These are phyloP conservation scores for Tetracladium marchalianum DNA, from an alignment of 495 filamentous ascomycete species.

Conservation along the genomic window DNA sequence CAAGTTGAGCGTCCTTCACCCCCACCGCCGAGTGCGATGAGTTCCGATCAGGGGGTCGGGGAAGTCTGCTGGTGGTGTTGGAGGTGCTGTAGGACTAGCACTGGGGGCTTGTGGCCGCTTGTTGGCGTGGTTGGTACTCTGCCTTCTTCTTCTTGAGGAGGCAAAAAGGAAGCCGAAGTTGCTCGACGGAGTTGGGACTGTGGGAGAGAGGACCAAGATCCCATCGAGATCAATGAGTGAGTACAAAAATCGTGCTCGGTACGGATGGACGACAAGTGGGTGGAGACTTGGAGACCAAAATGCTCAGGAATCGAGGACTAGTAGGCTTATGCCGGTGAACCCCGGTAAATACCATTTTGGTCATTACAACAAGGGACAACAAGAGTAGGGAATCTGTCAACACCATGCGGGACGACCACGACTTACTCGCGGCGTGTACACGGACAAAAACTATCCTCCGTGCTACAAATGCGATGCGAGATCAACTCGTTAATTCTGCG, in stretches of 20 bases:
- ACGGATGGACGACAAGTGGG: constrained; percentile 21
- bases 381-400: constrained; percentile 43
- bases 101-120: constrained; percentile 15
- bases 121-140: constrained; percentile 19
- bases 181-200: constrained; percentile 1
- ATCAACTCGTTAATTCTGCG: constrained; percentile 17
- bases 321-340: constrained; percentile 42
- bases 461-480: constrained; percentile 43
- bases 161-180: constrained; percentile 4
- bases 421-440: constrained; percentile 39
- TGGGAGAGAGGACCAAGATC: constrained; percentile 9
- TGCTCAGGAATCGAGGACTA: constrained; percentile 26
- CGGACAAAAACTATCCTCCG: constrained; percentile 34
- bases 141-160: constrained; percentile 7
- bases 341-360: constrained; percentile 44
- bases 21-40: too few relatives aligned
- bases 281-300: constrained; percentile 16
- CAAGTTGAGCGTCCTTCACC: too few relatives aligned
- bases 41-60: too few relatives aligned
- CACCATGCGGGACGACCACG: constrained; percentile 45
- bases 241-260: constrained; percentile 18
- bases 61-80: constrained; percentile 18
- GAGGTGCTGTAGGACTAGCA: constrained; percentile 26
- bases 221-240: constrained; percentile 20
- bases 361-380: constrained; percentile 34